Evolutionary conservation across 352 stramenopile genomes (phyloP), one percentile per base, ranked within the genome.

Genomic region (Albugo laibachii): DNA sequence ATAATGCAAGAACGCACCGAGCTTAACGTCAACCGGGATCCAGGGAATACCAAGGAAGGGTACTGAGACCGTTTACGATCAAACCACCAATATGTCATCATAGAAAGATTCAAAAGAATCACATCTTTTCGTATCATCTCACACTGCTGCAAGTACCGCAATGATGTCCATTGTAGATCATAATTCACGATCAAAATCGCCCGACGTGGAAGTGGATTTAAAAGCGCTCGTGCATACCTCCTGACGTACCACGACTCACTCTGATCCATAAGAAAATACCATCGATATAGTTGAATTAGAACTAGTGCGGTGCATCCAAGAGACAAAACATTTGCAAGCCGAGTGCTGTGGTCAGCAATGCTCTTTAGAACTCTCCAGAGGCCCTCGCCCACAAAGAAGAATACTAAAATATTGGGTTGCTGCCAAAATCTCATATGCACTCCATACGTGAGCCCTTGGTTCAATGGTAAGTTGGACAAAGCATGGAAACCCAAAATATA

Each of bases 401-500:
- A 97, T 1, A 78, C 59, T 1, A 97, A 27, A 12, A 97, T 61
- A 48, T 96, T 96, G 3, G 86, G 88, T 43, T 98, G 86, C 58
- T 95, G 86, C 81, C 81, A 95, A 50, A 95, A 95, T 31, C 83
- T 77, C 79, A 91, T 91, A 59, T 98, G 89, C 14, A 97, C 83
- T 1, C 85, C 93, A 49, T 88, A 97, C 14, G 96, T 69, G 13
- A 98, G 75, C 0, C 66, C 66, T 61, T 97, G 52, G 31, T 65
- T 74, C 18, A 98, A 66, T 31, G 91, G 91, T 13, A 98, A 59
- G 57, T 98, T 98, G 15, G 84, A 76, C 0, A 98, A 61, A 11
- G 80, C 68, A 62, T 97, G 91, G 58, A 97, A 98, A 5, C 95
- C 68, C 13, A 89, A n/a, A 51, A 97, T 65, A 58, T 98, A 97